Base-by-base conservation (phyloP, 1,139 yeast genomes). In the Wickerhamiella infanticola region DNA sequence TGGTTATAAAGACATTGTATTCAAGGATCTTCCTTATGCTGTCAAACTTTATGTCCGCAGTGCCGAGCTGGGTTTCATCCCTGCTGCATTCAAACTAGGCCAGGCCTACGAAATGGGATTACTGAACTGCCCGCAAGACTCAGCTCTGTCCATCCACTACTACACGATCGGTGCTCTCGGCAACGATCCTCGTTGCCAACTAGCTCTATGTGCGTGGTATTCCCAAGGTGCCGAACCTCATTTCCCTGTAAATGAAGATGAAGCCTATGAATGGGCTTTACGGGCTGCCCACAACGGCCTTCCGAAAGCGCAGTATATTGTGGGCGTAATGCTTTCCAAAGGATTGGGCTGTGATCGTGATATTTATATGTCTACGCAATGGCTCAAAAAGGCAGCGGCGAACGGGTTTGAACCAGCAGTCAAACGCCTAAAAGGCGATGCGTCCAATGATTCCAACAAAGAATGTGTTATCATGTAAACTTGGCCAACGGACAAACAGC, bases 151-250 rank as follows among this genome's bases (percentile, higher is more conserved):
- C 1, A 84, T 90, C 43, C 96, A 90, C 62, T 90, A 88, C 61
- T 90, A 85, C 62, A 86, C 95, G 0, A 79, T 82, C 54, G 95
- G 95, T 0, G 95, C 97, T 0, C 63, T 80, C 41, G 81, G 81
- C 2, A 95, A 95, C 4, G 94, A 90, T 62, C 75, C 94, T 1
- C 78, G 75, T 45, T 81, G 95, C 13, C 90, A 88, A 95, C 69
- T 88, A 57, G 88, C 95, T 3, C 72, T 90, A 70, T 86, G 96
- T 63, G 96, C 96, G 2, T 90, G 97, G 97, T 90, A 86, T 61
- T 70, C 88, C 61, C 81, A 85, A 35, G 98, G 98, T 1, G 80
- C 84, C 39, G 90, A 82, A 39, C 88, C 90, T 23, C 77, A 78
- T 49, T 70, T 90, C 53, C 81, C 79, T 13, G 75, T 77, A 52